These are phyloP conservation scores for Beauveria brongniartii DNA, from an alignment of 2,329 filamentous ascomycete species.

Conservation along the genomic window DNA sequence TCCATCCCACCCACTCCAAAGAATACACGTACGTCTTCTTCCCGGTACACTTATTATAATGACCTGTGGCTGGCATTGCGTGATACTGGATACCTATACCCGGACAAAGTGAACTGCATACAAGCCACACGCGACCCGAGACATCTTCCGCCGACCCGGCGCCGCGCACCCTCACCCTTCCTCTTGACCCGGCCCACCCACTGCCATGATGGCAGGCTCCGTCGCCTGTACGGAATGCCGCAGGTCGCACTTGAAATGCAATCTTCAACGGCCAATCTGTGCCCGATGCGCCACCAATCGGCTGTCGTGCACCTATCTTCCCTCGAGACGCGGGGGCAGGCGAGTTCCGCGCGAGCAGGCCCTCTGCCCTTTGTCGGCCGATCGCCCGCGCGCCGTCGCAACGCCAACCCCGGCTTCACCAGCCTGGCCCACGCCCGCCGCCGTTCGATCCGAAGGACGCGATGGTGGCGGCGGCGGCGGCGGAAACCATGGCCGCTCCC, in stretches of 20 bases:
- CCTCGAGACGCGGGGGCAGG: neutral
- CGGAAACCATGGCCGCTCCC: neutral
- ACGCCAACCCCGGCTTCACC: neutral
- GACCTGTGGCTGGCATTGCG: no score
- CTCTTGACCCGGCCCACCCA: no score
- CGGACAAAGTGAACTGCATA: no score
- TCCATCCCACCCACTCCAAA: no score
- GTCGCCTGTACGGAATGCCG: neutral
- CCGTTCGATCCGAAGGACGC: neutral
- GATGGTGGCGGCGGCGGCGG: neutral
- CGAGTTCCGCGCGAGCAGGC: neutral
- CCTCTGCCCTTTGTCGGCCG: neutral
- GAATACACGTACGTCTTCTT: no score
- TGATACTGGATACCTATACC: no score
- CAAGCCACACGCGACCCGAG: no score
- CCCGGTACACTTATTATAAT: no score
- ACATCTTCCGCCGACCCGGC: no score
- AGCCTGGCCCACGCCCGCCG: neutral
- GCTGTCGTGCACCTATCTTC: neutral
- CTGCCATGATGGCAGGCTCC: neutral
- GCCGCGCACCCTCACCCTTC: no score
- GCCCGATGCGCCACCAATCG: neutral
- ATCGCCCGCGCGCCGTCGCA: neutral
- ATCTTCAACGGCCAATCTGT: neutral
- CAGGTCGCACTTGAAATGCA: neutral